phyloP scores from a whole-genome alignment of 352 stramenopile genomes.

The Phytophthora tentaculata region DNA sequence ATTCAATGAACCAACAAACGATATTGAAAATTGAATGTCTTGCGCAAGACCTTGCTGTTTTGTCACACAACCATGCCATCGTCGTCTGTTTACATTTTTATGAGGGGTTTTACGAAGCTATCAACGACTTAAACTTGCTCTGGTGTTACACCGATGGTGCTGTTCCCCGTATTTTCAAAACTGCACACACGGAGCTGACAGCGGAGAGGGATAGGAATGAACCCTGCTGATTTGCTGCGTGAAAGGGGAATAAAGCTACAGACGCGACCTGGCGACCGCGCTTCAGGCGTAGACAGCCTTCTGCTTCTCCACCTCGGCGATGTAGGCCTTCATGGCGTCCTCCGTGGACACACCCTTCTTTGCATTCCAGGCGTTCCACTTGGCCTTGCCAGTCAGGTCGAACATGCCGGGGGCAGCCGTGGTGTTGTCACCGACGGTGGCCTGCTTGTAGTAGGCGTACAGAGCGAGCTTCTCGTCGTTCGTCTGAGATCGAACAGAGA shows the following conservation, averaged over 20 bases:
- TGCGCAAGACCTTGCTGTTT: too few relatives aligned
- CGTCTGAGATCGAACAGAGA: constrained; percentile 27
- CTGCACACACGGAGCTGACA: background rate
- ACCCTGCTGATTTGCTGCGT: background rate
- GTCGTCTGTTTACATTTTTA: constrained; percentile 35
- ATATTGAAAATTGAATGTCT: too few relatives aligned
- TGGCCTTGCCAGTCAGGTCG: constrained; percentile 87
- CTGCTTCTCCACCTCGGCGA: constrained; percentile 84
- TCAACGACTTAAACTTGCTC: constrained; percentile 16
- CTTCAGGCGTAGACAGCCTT: constrained; percentile 85
- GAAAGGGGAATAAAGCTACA: constrained; percentile 18
- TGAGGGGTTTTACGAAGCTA: constrained; percentile 24
- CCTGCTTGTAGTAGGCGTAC: constrained; percentile 93
- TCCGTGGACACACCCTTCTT: constrained; percentile 87
- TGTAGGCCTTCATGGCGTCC: constrained; percentile 90
- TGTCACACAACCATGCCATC: constrained; percentile 3
- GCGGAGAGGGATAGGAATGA: background rate
- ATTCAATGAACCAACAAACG: constrained; percentile 13
- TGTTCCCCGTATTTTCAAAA: constrained; percentile 13
- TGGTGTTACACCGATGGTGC: constrained; percentile 9
- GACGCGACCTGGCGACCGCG: constrained; percentile 19
- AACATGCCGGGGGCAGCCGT: constrained; percentile 87
- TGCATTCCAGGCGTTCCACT: constrained; percentile 89
- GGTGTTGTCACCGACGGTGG: constrained; percentile 87
- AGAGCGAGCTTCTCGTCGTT: constrained; percentile 92